Conservation (phyloP, 2,329 filamentous ascomycete species). For the Alternaria postmessia region DNA sequence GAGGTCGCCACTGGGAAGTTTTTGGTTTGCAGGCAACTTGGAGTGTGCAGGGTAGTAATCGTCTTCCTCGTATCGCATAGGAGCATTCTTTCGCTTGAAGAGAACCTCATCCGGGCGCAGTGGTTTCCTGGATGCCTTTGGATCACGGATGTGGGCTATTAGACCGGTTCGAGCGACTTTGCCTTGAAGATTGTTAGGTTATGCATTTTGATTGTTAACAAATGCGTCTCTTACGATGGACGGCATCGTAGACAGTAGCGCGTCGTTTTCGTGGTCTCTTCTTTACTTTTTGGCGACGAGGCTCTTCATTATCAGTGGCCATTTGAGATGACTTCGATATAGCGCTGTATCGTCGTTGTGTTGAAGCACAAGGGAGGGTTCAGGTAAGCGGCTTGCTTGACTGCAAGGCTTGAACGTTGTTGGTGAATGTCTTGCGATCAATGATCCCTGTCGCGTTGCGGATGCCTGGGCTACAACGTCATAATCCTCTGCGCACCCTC, state of each 20-base stretch:
- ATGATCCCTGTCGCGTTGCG: constrained; percentile 4
- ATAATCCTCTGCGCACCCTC: constrained; percentile 10
- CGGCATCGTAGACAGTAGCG: constrained; percentile 74
- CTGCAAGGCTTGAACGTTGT: constrained; percentile 12
- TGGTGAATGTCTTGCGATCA: constrained; percentile 6
- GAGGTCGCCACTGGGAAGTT: constrained; percentile 73
- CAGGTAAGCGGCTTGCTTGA: constrained; percentile 6
- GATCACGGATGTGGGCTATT: constrained; percentile 56
- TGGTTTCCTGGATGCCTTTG: constrained; percentile 46
- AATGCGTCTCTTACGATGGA: constrained; percentile 63
- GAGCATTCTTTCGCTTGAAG: constrained; percentile 71
- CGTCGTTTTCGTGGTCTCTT: constrained; percentile 39
- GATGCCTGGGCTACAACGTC: constrained; percentile 24
- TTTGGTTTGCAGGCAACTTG: constrained; percentile 58
- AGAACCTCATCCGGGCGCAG: constrained; percentile 75
- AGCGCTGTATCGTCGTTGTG: not conserved
- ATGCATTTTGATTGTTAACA: not conserved
- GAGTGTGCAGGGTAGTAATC: constrained; percentile 76
- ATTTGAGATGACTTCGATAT: constrained; percentile 11
- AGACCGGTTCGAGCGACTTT: constrained; percentile 35
- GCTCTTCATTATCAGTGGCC: not conserved
- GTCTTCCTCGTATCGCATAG: constrained; percentile 72
- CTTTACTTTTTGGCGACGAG: not conserved
- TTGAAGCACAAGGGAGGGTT: not conserved
- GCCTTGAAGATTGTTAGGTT: constrained; percentile 12